Base-by-base conservation (phyloP, 2,329 filamentous ascomycete species). In the Xylaria sp. region DNA sequence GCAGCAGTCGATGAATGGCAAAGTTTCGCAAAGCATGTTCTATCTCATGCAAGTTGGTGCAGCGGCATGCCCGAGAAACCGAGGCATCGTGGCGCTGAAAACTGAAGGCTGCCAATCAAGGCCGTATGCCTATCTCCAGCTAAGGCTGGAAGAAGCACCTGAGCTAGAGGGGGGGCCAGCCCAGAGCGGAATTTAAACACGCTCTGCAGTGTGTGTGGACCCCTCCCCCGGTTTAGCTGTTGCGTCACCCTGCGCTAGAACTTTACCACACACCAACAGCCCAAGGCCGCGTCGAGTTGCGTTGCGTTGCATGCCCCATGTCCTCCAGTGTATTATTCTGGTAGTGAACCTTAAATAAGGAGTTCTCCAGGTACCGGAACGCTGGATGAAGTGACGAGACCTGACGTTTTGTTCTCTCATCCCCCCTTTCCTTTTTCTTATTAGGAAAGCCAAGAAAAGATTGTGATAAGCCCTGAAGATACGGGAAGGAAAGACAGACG, bases 261-360 rank as follows among this genome's bases (percentile, higher is more conserved):
- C 53, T 29, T 44, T 53, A 52, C 40, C 39, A 49, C 52, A 51
- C 50, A 58, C 29, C 49, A 46, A 20, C 43, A 48, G 46, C 29
- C 44, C 48, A 51, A 39, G 48, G 41, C 39, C 44, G 43, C 50
- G 52, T 29, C 48, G 37, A 34, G 34, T 29, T 50, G 52, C 43
- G 39, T 51, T 57, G 50, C 44, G 50, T 48, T 49, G 53, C 52
- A 55, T 40, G 50, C 18, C 26, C 43, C 29, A 29, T 49, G 38
- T 48, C 29, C 38, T 43, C 38, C 17, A 37, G 13, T 20, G 22
- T 19, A 22, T 42, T 26, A 34, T 37, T 54, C 44, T 43, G 48
- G 52, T 29, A 17, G 39, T 41, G 39, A 56, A 54, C 58, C 58
- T 60, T 58, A 60, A 60, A 58, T 47, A 44, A n/a, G 50, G 48